Conservation (phyloP, 208 protist genomes). For the Trypanosoma cruzi region DNA sequence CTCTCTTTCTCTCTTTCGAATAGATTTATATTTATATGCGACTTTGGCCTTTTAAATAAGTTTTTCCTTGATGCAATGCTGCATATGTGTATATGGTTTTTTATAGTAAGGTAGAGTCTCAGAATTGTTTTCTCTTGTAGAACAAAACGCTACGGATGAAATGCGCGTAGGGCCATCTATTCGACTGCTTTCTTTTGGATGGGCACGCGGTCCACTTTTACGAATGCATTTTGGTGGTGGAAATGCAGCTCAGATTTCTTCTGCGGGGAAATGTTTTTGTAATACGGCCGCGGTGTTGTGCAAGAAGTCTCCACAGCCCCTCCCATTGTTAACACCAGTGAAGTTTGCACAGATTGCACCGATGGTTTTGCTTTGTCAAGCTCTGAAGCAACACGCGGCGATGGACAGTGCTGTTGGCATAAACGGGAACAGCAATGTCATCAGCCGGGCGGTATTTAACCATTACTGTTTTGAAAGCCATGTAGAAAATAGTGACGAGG, state of each 20-base stretch:
- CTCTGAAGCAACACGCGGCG: constrained; percentile 52
- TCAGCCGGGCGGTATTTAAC: constrained; percentile 54
- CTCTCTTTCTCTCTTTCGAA: neutral
- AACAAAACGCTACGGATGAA: neutral
- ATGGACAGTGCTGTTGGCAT: constrained; percentile 27
- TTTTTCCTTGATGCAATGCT: too few species aligned
- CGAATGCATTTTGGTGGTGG: neutral
- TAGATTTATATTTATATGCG: neutral
- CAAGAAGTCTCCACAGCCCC: neutral
- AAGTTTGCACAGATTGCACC: constrained; percentile 48
- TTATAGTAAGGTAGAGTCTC: neutral
- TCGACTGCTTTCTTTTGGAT: neutral
- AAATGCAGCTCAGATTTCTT: neutral
- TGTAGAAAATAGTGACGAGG: constrained; percentile 42
- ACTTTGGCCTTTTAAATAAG: neutral
- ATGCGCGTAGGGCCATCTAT: neutral
- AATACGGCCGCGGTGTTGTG: neutral
- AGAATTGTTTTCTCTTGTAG: neutral
- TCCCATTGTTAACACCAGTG: neutral
- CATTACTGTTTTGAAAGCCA: constrained; percentile 56
- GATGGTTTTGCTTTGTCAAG: constrained; percentile 57
- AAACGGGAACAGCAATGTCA: constrained; percentile 38
- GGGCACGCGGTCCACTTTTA: neutral
- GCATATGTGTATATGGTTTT: too few species aligned
- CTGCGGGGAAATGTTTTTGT: neutral